phyloP scores from a whole-genome alignment of 2,329 filamentous ascomycete species.

The Xylaria arbuscula region DNA sequence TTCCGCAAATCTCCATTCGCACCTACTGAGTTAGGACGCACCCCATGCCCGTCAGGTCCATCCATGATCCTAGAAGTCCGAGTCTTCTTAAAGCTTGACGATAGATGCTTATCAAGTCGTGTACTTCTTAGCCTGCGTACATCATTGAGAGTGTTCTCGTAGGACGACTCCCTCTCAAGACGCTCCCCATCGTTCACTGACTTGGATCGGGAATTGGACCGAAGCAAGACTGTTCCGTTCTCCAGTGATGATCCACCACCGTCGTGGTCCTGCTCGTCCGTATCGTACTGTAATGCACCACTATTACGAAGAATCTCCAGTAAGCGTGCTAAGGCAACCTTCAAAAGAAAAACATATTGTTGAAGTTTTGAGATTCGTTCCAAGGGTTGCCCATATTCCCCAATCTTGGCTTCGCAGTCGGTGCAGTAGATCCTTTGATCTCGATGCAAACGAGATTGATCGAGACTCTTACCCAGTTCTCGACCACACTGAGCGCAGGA shows the following conservation, averaged over 20 bases:
- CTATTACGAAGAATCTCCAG: conserved; percentile 87
- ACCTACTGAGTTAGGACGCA: conserved; percentile 78
- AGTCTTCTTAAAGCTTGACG: conserved; percentile 90
- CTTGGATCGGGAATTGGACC: conserved; percentile 77
- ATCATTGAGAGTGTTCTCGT: conserved; percentile 96
- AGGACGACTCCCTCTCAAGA: conserved; percentile 76
- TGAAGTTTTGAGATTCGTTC: conserved; percentile 84
- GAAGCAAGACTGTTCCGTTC: conserved; percentile 64
- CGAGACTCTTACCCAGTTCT: conserved; percentile 75
- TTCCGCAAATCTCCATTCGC: conserved; percentile 64
- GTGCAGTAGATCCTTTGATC: conserved; percentile 78
- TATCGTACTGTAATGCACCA: conserved; percentile 80
- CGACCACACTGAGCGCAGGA: conserved; percentile 73
- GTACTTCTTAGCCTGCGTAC: conserved; percentile 92
- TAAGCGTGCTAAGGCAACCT: conserved; percentile 89
- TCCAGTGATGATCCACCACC: conserved; percentile 66
- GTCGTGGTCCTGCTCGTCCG: conserved; percentile 76
- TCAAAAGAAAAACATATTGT: conserved; percentile 92
- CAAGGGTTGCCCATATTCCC: conserved; percentile 67
- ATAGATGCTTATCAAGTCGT: conserved; percentile 91
- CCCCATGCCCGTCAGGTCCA: conserved; percentile 76
- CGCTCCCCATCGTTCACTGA: conserved; percentile 75
- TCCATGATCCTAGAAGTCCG: conserved; percentile 93
- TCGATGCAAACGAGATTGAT: conserved; percentile 77
- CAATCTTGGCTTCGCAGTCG: conserved; percentile 69